These are phyloP conservation scores for Leishmania tropica DNA, from an alignment of 208 protist genomes.

Conservation along the genomic window DNA sequence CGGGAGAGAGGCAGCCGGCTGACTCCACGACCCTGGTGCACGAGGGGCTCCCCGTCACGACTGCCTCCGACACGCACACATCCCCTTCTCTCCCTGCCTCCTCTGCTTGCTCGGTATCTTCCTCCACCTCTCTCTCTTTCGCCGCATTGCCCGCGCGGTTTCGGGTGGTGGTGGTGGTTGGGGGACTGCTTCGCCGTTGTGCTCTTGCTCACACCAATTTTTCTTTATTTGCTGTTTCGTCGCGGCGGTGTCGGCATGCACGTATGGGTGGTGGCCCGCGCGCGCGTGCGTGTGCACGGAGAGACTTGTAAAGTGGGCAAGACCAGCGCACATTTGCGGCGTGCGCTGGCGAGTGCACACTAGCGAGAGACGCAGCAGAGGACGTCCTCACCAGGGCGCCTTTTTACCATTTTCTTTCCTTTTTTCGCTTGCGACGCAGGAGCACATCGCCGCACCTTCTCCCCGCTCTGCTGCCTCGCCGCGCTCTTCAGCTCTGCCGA, in stretches of 20 bases:
- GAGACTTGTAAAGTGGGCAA: background rate
- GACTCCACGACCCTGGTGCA: background rate
- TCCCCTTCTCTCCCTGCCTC: background rate
- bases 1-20: background rate
- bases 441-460: background rate
- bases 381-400: background rate
- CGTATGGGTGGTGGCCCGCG: background rate
- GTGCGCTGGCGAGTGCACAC: background rate
- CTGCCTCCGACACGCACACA: background rate
- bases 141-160: background rate
- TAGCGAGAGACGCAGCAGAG: background rate
- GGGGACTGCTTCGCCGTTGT: background rate
- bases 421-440: background rate
- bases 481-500: background rate
- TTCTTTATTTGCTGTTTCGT: background rate
- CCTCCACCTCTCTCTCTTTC: background rate
- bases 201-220: slow-evolving; percentile 7
- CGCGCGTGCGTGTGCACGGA: background rate
- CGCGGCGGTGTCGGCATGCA: background rate
- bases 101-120: background rate
- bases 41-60: background rate
- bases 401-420: background rate
- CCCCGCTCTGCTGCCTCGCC: background rate
- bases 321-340: background rate
- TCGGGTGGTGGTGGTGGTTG: background rate